These are phyloP conservation scores for Solanum arcanum DNA, from an alignment of 257 asterid species.

Conservation along the genomic window DNA sequence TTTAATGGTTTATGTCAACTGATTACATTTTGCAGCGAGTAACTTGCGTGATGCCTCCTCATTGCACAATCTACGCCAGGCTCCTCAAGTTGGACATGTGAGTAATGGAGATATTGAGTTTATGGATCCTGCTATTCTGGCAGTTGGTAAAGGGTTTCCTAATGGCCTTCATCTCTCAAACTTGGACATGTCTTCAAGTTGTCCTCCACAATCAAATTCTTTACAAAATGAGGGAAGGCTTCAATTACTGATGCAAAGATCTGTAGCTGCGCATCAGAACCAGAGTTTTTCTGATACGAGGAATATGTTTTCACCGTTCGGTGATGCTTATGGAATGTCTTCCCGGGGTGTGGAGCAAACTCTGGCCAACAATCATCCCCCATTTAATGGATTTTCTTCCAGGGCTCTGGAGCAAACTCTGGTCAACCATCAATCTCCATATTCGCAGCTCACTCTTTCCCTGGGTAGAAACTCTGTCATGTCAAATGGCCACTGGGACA, in stretches of 20 bases:
- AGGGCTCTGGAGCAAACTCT: constrained; percentile 39
- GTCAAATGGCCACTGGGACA: constrained; percentile 79
- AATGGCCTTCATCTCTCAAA: constrained; percentile 40
- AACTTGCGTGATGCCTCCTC: constrained; percentile 34
- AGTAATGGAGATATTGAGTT: constrained; percentile 71
- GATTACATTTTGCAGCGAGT: constrained; percentile 42
- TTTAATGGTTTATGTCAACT: not conserved
- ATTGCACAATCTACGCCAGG: constrained; percentile 51
- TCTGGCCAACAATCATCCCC: constrained; percentile 31
- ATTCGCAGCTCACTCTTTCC: constrained; percentile 41
- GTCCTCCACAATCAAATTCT: constrained; percentile 38
- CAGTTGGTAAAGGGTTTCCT: constrained; percentile 85
- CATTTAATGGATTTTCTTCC: not conserved
- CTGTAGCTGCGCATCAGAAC: constrained; percentile 56
- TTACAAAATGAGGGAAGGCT: constrained; percentile 54
- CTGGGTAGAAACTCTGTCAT: constrained; percentile 47
- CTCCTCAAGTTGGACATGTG: constrained; percentile 27
- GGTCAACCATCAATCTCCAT: constrained; percentile 45
- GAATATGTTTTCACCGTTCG: constrained; percentile 26
- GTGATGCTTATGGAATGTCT: constrained; percentile 55
- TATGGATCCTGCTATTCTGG: constrained; percentile 96
- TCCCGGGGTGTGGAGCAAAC: constrained; percentile 60
- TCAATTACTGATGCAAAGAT: constrained; percentile 53
- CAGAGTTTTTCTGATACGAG: constrained; percentile 44
- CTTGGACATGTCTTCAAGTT: constrained; percentile 43